phyloP scores from a whole-genome alignment of 208 protist species.

The Leishmania braziliensis region DNA sequence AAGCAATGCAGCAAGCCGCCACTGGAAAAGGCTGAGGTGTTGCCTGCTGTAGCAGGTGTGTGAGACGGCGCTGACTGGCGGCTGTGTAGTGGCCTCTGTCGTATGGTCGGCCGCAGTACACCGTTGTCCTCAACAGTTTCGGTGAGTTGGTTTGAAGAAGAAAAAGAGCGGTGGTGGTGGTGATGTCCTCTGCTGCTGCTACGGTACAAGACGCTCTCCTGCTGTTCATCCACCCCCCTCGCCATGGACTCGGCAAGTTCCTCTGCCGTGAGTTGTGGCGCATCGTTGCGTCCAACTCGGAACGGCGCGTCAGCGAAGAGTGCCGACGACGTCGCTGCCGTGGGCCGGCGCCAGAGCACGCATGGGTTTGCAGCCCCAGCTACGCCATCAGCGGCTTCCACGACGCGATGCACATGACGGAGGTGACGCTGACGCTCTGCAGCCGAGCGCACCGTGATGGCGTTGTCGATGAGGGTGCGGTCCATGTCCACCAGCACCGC shows the following conservation, averaged over 20 bases:
- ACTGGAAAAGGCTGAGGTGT: not conserved
- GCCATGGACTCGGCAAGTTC: slow-evolving; percentile 13
- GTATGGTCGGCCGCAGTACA: not conserved
- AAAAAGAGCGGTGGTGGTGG: not conserved
- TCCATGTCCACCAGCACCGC: slow-evolving; percentile 82
- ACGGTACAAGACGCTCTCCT: not conserved
- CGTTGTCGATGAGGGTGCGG: slow-evolving; percentile 86
- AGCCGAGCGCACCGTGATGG: slow-evolving; percentile 36
- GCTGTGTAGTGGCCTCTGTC: not conserved
- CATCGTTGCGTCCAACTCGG: slow-evolving; percentile 21
- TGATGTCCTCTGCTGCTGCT: too few species aligned
- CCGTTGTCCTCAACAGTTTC: not conserved
- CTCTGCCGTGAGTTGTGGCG: slow-evolving; percentile 3
- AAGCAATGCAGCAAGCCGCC: slow-evolving; percentile 27
- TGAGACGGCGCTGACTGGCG: not conserved
- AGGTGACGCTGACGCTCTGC: slow-evolving; percentile 33
- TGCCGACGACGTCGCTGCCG: not conserved
- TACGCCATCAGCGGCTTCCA: slow-evolving; percentile 11
- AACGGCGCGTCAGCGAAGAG: slow-evolving; percentile 5
- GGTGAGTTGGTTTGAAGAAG: not conserved
- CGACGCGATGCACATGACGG: slow-evolving; percentile 12
- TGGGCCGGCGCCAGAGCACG: slow-evolving; percentile 12
- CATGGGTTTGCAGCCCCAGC: slow-evolving; percentile 17
- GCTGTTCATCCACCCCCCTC: not conserved
- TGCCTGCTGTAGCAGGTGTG: not conserved